Conservation (phyloP, 805 yeast genomes). For the Starmerella roubikii region DNA sequence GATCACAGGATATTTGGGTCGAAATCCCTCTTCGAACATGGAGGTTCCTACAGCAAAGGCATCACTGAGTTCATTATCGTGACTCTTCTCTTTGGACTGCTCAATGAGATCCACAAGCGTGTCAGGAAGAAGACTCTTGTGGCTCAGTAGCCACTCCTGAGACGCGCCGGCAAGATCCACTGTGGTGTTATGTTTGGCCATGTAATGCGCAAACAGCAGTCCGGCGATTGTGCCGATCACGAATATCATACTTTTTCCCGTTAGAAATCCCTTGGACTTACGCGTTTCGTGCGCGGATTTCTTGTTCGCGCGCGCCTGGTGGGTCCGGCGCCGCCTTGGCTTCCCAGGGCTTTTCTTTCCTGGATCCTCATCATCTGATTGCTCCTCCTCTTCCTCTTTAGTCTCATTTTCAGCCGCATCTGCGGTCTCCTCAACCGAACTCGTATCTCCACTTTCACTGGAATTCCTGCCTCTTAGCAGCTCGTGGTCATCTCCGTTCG, state of each 20-base stretch:
- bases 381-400: too few species aligned
- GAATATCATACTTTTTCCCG: constrained; percentile 40
- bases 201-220: constrained; percentile 45
- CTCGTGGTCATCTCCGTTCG: too few species aligned
- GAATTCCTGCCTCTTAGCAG: too few species aligned
- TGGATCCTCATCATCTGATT: too few species aligned
- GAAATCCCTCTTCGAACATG: constrained; percentile 39
- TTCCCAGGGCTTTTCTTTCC: too few species aligned
- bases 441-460: too few species aligned
- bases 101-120: constrained; percentile 46
- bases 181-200: constrained; percentile 31
- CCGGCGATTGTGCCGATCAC: constrained; percentile 65
- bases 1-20: constrained; percentile 61
- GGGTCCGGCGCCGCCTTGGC: too few species aligned
- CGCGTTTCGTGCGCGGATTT: too few species aligned
- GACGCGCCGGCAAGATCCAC: constrained; percentile 17
- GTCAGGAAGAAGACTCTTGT: constrained; percentile 51
- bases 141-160: constrained; percentile 19
- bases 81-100: constrained; percentile 37
- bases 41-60: constrained; percentile 77
- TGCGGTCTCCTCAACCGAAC: too few species aligned
- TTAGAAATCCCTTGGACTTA: background rate
- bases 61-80: constrained; percentile 36
- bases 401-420: too few species aligned
- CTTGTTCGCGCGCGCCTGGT: too few species aligned